Percentiles rank a stretch among this genome's conserved stretches.
Conservation (phyloP, 2,329 filamentous ascomycete species). For the Teratosphaeria epicoccoides region DNA sequence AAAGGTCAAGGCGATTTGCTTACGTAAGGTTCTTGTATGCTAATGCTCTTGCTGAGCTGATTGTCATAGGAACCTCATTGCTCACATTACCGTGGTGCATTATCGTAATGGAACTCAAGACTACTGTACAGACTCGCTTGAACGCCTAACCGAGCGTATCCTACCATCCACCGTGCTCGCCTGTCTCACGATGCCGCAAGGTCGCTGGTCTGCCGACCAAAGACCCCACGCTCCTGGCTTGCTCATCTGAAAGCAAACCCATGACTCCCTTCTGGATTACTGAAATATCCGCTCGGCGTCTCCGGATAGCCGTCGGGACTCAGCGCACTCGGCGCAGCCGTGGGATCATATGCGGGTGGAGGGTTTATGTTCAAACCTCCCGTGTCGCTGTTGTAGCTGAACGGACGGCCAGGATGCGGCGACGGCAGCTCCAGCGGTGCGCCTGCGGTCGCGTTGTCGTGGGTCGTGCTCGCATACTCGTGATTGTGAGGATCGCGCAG, state of each 20-base stretch:
- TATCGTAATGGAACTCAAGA: background rate
- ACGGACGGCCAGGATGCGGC: constrained; percentile 31
- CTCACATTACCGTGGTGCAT: background rate
- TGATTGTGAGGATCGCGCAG: background rate
- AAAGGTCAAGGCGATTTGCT: background rate
- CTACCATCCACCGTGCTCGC: background rate
- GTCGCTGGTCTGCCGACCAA: too few relatives aligned
- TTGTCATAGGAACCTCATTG: too few relatives aligned
- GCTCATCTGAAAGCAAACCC: constrained; percentile 1
- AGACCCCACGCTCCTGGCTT: background rate
- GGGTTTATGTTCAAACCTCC: constrained; percentile 12
- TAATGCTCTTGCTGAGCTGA: background rate
- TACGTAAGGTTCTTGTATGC: too few relatives aligned
- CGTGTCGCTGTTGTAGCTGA: constrained; percentile 27
- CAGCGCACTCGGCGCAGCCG: constrained; percentile 18
- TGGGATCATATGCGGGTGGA: constrained; percentile 8
- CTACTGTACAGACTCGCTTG: background rate
- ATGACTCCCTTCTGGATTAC: constrained; percentile 8
- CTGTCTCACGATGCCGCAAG: too few relatives aligned
- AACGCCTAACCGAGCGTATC: background rate
- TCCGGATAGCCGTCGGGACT: constrained; percentile 27
- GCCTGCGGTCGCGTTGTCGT: background rate
- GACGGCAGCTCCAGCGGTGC: constrained; percentile 10
- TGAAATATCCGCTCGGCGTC: constrained; percentile 20
- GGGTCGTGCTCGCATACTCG: background rate